A percentile compares a stretch with the other conserved stretches of the same genome.
Conservation (phyloP, 129 eudicot genomes). For the Cynara cardunculus region DNA sequence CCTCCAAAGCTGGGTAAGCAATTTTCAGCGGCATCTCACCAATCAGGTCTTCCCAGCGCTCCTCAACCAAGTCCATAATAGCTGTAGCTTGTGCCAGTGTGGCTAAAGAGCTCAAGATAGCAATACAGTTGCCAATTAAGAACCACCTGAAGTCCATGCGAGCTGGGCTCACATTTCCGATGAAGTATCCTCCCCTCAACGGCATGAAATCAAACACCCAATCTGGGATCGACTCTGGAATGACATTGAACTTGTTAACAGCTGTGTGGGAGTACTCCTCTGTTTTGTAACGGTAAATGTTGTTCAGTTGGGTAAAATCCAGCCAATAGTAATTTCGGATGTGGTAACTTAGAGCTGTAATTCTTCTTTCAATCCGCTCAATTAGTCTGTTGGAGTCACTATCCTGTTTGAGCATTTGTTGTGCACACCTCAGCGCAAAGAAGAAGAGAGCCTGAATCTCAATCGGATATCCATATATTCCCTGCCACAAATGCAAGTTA, state of each 20-base stretch:
- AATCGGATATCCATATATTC: conserved; percentile 56
- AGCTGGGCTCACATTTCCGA: conserved; percentile 64
- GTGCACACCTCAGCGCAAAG: conserved; percentile 51
- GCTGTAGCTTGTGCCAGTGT: conserved; percentile 44
- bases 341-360: conserved; percentile 58
- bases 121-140: conserved; percentile 42
- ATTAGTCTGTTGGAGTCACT: conserved; percentile 34
- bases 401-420: conserved; percentile 44
- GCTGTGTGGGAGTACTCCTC: conserved; percentile 63
- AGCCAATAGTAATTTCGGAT: conserved; percentile 58
- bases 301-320: conserved; percentile 48
- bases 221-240: conserved; percentile 60
- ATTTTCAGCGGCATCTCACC: conserved; percentile 64
- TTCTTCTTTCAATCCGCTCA: conserved; percentile 38
- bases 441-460: conserved; percentile 74
- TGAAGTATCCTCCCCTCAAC: conserved; percentile 53
- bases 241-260: conserved; percentile 46
- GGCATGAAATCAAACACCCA: conserved; percentile 76
- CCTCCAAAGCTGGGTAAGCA: conserved; percentile 53
- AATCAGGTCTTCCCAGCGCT: conserved; percentile 49
- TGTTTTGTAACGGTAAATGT: conserved; percentile 57
- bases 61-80: conserved; percentile 58
- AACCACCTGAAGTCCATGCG: conserved; percentile 61
- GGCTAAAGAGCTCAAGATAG: conserved; percentile 42
- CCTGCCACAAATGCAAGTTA: conserved; percentile 36